These are phyloP conservation scores for Lipomyces sp. DNA, from an alignment of 805 yeast genomes.

Conservation along the genomic window DNA sequence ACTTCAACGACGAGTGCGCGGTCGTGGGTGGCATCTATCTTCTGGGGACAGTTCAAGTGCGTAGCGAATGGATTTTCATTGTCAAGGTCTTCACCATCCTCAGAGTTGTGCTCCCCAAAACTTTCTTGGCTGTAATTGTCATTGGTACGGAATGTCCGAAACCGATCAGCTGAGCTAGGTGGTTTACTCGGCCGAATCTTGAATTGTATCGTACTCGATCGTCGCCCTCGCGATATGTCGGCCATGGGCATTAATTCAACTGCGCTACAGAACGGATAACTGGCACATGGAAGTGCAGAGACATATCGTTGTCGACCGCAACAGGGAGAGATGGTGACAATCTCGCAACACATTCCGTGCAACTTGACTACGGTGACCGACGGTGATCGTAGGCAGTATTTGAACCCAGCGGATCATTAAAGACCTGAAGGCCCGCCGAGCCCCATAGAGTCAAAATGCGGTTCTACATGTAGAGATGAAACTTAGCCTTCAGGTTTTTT, in stretches of 20 bases:
- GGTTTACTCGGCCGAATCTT: neutral
- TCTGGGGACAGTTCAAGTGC: neutral
- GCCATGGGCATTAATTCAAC: constrained; percentile 14
- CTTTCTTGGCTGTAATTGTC: neutral
- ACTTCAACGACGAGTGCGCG: constrained; percentile 7
- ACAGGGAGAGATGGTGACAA: constrained; percentile 11
- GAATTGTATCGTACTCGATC: neutral
- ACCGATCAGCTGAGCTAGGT: neutral
- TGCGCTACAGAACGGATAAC: constrained; percentile 19
- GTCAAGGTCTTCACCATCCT: neutral
- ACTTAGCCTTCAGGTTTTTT: neutral
- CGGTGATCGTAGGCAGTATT: neutral
- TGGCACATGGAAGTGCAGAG: constrained; percentile 21
- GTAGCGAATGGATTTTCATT: neutral
- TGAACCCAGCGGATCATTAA: neutral
- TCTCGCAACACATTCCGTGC: constrained; percentile 19
- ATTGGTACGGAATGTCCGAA: too few relatives aligned
- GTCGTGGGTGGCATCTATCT: neutral
- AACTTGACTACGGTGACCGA: neutral
- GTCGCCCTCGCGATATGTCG: neutral
- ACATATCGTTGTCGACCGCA: constrained; percentile 13
- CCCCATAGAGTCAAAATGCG: neutral
- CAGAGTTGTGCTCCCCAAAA: neutral
- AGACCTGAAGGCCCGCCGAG: neutral
- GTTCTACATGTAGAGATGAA: neutral